phyloP scores from a whole-genome alignment of 2,329 filamentous ascomycete genomes.

The Sordariomycetes sp. region DNA sequence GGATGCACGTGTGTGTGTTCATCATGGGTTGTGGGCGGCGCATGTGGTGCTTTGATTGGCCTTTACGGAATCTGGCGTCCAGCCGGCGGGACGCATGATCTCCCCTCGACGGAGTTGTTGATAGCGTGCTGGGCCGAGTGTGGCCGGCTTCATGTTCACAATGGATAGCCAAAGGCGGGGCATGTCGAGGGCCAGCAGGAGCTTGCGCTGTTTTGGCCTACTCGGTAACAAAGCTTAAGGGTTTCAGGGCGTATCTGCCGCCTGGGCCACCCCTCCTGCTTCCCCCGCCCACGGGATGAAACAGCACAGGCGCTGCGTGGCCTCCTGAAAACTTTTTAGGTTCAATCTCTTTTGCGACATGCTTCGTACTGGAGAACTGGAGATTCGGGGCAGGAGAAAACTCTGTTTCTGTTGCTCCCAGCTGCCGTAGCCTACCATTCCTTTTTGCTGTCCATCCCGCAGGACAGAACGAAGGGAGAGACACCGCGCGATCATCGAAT shows the following conservation, averaged over 20 bases:
- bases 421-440: not conserved
- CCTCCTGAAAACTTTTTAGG: too few species aligned
- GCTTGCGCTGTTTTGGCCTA: too few species aligned
- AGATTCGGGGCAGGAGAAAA: not conserved
- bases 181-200: too few species aligned
- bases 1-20: not conserved
- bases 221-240: too few species aligned
- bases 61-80: not conserved
- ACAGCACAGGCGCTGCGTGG: not conserved
- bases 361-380: too few species aligned
- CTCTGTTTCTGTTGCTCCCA: not conserved
- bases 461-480: too few species aligned
- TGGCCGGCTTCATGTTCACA: too few species aligned
- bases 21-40: not conserved
- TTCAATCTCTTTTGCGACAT: too few species aligned
- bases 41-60: slow-evolving; percentile 6
- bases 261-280: not conserved
- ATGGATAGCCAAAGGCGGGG: too few species aligned
- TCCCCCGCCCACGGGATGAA: not conserved
- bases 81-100: not conserved
- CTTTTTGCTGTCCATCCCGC: too few species aligned
- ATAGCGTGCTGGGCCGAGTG: not conserved
- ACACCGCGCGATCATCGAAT: too few species aligned
- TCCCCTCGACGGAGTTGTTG: not conserved
- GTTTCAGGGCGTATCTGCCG: not conserved